These are phyloP conservation scores for Hymenoscyphus scutula DNA, from an alignment of 2,329 filamentous ascomycete species.

Conservation along the genomic window DNA sequence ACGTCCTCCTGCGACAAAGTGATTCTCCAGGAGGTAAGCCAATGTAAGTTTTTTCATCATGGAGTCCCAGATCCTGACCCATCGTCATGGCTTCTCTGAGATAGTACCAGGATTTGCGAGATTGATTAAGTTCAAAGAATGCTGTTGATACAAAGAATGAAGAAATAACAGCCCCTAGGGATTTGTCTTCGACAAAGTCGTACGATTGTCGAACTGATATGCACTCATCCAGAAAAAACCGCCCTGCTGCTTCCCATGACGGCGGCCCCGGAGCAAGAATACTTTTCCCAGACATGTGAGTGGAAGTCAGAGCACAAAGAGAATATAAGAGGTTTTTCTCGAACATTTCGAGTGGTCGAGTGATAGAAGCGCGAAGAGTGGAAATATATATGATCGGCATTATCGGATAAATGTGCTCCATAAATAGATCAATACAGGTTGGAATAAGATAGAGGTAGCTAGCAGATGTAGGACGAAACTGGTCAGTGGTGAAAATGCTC, in stretches of 20 bases:
- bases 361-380: conserved; percentile 49
- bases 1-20: conserved; percentile 54
- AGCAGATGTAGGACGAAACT: conserved; percentile 45
- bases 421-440: conserved; percentile 60
- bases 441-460: conserved; percentile 49
- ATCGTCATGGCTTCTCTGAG: conserved; percentile 60
- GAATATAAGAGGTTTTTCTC: conserved; percentile 51
- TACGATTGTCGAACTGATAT: conserved; percentile 53
- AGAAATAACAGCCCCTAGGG: conserved; percentile 56
- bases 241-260: conserved; percentile 50
- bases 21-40: conserved; percentile 48
- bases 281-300: conserved; percentile 47
- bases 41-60: conserved; percentile 55
- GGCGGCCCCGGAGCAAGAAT: conserved; percentile 40
- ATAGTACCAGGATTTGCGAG: conserved; percentile 58
- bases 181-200: conserved; percentile 56
- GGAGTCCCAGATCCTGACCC: conserved; percentile 56
- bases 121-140: conserved; percentile 60
- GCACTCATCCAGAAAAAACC: conserved; percentile 57
- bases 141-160: conserved; percentile 61
- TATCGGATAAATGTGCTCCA: conserved; percentile 61
- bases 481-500: conserved; percentile 39
- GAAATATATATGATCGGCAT: conserved; percentile 61
- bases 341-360: conserved; percentile 38
- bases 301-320: conserved; percentile 55